Evolutionary conservation across 345 rosid genomes (phyloP).

Genomic region (Balakata baccata): DNA sequence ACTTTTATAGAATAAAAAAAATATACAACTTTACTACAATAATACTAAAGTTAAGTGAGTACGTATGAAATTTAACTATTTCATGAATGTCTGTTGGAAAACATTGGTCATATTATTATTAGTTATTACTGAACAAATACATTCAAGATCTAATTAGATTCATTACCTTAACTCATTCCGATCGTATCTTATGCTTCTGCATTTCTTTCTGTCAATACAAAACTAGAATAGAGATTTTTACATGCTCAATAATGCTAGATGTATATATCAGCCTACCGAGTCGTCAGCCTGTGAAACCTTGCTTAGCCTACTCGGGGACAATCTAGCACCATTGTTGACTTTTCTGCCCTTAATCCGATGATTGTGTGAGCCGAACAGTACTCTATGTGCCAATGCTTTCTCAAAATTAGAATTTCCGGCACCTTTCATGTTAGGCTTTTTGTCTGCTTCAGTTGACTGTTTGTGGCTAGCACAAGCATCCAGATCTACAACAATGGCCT

Average conservation of each 20-base stretch:
- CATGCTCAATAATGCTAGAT: background rate
- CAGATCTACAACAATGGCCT: conserved; percentile 12
- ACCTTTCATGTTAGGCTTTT: conserved; percentile 8
- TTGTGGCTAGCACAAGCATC: conserved; percentile 23
- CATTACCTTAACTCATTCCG: background rate
- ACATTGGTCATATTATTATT: too few species aligned
- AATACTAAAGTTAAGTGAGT: too few species aligned
- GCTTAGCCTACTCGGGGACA: conserved; percentile 47
- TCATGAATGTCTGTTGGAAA: too few species aligned
- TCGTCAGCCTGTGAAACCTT: conserved; percentile 51
- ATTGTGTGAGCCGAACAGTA: conserved; percentile 35
- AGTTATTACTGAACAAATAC: too few species aligned
- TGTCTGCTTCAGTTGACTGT: conserved; percentile 18
- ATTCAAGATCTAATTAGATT: too few species aligned
- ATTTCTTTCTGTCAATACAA: background rate
- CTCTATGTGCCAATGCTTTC: conserved; percentile 46
- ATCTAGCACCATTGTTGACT: conserved; percentile 17
- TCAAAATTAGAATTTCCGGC: conserved; percentile 25
- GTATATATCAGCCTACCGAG: conserved; percentile 15
- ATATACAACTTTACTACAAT: too few species aligned
- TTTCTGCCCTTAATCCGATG: conserved; percentile 29
- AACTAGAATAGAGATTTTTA: background rate
- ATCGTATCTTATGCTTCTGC: background rate
- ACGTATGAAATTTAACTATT: too few species aligned
- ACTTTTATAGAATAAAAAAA: too few species aligned